phyloP scores from a whole-genome alignment of 2,329 filamentous ascomycete species.

The Trichophyton verrucosum region DNA sequence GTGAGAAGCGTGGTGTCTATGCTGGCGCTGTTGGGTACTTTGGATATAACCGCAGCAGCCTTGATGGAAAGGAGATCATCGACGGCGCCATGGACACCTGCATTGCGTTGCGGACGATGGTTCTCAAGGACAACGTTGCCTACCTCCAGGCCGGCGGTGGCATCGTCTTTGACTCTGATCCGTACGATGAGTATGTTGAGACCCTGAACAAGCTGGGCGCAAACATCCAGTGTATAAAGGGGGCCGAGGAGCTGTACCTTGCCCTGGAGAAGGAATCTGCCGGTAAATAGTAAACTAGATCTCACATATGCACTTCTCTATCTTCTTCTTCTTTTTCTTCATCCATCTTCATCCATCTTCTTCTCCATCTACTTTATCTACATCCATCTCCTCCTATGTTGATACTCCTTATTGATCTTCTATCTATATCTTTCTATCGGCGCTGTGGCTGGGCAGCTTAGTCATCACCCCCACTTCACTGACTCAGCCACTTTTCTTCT shows the following conservation, averaged over 20 bases:
- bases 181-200: slow-evolving; percentile 84
- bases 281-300: background rate
- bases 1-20: slow-evolving; percentile 89
- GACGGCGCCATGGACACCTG: slow-evolving; percentile 89
- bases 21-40: slow-evolving; percentile 96
- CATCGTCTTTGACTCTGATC: slow-evolving; percentile 89
- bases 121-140: slow-evolving; percentile 78
- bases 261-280: slow-evolving; percentile 26
- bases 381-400: too few relatives aligned
- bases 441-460: slow-evolving; percentile 3
- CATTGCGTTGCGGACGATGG: slow-evolving; percentile 78
- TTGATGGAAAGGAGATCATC: slow-evolving; percentile 45
- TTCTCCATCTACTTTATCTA: background rate
- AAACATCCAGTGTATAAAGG: slow-evolving; percentile 77
- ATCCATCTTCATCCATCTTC: background rate
- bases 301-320: background rate
- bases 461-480: background rate
- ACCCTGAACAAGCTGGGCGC: slow-evolving; percentile 92
- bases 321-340: background rate
- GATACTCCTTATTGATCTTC: background rate
- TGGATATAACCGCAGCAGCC: slow-evolving; percentile 64
- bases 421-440: background rate
- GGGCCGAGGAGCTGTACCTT: slow-evolving; percentile 60
- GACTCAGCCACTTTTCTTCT: background rate
- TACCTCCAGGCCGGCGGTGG: slow-evolving; percentile 81